Conservation (phyloP, 441 rosid species). For the Capsella rubella region DNA sequence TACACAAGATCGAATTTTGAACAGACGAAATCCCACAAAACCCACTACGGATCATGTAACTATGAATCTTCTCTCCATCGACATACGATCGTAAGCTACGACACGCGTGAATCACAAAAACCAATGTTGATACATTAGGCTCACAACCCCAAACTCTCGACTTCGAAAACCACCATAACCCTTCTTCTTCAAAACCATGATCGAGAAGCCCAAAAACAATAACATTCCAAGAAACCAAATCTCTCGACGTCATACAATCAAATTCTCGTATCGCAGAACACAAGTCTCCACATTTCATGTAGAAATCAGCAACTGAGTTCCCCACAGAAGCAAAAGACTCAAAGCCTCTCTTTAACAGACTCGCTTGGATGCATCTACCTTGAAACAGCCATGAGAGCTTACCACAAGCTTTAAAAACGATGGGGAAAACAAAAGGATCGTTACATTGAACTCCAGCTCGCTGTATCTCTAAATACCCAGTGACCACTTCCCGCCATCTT, state of each 20-base stretch:
- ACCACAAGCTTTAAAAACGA: constrained; percentile 64
- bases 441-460: constrained; percentile 46
- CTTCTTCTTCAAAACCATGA: constrained; percentile 53
- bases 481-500: constrained; percentile 63
- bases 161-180: constrained; percentile 56
- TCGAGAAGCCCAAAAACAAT: constrained; percentile 59
- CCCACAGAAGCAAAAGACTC: constrained; percentile 57
- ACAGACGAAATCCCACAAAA: constrained; percentile 49
- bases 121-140: constrained; percentile 62
- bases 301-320: constrained; percentile 67
- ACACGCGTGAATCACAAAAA: constrained; percentile 61
- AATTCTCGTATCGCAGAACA: constrained; percentile 52
- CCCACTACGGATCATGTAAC: constrained; percentile 61
- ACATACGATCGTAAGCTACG: constrained; percentile 35
- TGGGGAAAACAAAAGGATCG: constrained; percentile 59
- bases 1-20: constrained; percentile 62
- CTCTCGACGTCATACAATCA: constrained; percentile 47
- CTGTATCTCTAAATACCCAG: constrained; percentile 51
- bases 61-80: constrained; percentile 52
- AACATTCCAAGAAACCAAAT: constrained; percentile 81
- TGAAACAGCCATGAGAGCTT: constrained; percentile 48
- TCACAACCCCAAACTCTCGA: constrained; percentile 63
- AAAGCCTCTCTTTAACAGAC: constrained; percentile 63
- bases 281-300: constrained; percentile 58
- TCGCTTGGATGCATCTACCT: constrained; percentile 59